Percentiles rank a stretch among this genome's conserved stretches.
Conservation (phyloP, 371 early-diverging fungal species). For the Agmasoma carcini region DNA sequence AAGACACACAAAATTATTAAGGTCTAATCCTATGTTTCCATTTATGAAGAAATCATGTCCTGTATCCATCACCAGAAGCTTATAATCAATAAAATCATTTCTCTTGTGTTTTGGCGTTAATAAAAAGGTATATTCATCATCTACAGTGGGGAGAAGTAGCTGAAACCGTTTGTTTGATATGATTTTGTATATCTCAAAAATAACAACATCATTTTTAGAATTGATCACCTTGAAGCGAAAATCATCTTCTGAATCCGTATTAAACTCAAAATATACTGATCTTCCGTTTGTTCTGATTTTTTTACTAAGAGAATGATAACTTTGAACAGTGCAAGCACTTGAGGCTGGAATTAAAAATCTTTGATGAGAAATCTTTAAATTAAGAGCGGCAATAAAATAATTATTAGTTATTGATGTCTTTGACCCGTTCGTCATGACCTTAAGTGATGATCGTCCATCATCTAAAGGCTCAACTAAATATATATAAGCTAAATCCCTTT, state of each 20-base stretch:
- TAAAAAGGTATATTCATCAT: slow-evolving; percentile 9
- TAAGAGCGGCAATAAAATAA: slow-evolving; percentile 26
- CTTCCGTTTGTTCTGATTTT: slow-evolving; percentile 10
- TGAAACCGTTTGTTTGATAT: slow-evolving; percentile 12
- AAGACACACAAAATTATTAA: slow-evolving; percentile 7
- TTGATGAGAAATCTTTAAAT: slow-evolving; percentile 9
- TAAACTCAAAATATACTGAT: slow-evolving; percentile 31
- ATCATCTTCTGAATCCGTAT: slow-evolving; percentile 28
- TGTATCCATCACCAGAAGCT: slow-evolving; percentile 5
- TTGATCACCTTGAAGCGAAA: slow-evolving; percentile 12
- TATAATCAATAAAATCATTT: slow-evolving; percentile 19
- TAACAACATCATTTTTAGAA: neutral
- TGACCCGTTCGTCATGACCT: neutral
- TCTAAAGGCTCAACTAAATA: neutral
- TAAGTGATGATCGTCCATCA: neutral
- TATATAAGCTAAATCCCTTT: neutral
- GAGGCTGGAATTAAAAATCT: slow-evolving; percentile 7
- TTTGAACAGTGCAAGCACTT: neutral
- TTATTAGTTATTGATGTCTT: neutral
- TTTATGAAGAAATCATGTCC: slow-evolving; percentile 16
- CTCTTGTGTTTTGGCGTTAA: slow-evolving; percentile 17
- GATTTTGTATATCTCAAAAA: slow-evolving; percentile 30
- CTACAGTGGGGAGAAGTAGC: slow-evolving; percentile 21
- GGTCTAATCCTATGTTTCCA: slow-evolving; percentile 20
- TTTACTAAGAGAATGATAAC: neutral